Evolutionary conservation across 2,329 filamentous ascomycete species (phyloP).

Genomic region (Hypoxylon sp.): DNA sequence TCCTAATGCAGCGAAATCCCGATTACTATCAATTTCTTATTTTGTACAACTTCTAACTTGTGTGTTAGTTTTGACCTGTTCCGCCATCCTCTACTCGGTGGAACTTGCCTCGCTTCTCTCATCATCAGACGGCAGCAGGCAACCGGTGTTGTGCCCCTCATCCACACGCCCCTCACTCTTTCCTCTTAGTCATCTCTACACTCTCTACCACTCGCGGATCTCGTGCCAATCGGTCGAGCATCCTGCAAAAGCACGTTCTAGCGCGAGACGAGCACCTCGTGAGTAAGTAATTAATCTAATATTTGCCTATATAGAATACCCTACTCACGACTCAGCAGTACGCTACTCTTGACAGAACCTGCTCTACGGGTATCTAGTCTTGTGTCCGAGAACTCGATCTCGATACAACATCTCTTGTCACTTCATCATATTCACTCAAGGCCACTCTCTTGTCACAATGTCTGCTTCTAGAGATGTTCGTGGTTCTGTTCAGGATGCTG

Average conservation of each 20-base stretch:
- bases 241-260: not conserved
- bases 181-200: not conserved
- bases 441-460: conserved; percentile 41
- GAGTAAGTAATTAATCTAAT: not conserved
- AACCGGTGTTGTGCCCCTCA: no score
- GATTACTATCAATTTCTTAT: not conserved
- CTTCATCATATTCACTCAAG: not conserved
- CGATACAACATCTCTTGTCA: not conserved
- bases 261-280: conserved; percentile 5
- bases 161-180: no score
- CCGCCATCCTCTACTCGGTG: not conserved
- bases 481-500: conserved; percentile 45
- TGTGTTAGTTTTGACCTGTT: not conserved
- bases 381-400: not conserved
- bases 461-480: conserved; percentile 47
- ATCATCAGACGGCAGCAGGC: no score
- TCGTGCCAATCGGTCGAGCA: conserved; percentile 16
- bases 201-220: conserved; percentile 13
- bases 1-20: not conserved
- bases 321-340: not conserved
- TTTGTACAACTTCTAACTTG: not conserved
- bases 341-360: not conserved
- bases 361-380: not conserved
- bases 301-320: not conserved
- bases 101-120: no score